These are phyloP conservation scores for Kurtzmaniella quercitrusa DNA, from an alignment of 1,139 yeast genomes.

Conservation along the genomic window DNA sequence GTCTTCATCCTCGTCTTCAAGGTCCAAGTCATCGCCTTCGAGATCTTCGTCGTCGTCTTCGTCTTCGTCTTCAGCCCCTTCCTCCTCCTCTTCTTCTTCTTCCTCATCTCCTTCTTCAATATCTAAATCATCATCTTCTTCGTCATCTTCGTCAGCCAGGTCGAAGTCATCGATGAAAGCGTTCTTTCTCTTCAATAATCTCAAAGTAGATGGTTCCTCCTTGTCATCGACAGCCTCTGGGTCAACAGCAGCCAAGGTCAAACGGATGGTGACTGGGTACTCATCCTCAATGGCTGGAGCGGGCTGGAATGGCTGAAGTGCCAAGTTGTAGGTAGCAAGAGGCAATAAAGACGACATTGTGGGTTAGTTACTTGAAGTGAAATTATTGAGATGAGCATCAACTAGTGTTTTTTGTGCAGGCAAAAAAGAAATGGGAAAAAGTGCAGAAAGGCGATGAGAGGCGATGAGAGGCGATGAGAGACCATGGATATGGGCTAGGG, in stretches of 20 bases:
- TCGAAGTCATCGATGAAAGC: slow-evolving; percentile 47
- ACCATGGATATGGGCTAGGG: no score
- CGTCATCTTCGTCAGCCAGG: slow-evolving; percentile 34
- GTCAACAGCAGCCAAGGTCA: slow-evolving; percentile 94
- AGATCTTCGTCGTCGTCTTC: slow-evolving; percentile 52
- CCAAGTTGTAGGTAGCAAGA: slow-evolving; percentile 79
- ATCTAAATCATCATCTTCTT: slow-evolving; percentile 49
- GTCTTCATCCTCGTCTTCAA: slow-evolving; percentile 43
- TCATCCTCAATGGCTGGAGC: slow-evolving; percentile 83
- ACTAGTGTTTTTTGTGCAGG: slow-evolving; percentile 1
- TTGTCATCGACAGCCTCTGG: slow-evolving; percentile 80
- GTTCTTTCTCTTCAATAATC: slow-evolving; percentile 74
- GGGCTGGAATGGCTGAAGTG: slow-evolving; percentile 81
- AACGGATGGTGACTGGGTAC: slow-evolving; percentile 81
- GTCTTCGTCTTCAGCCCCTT: slow-evolving; percentile 35
- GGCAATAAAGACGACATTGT: slow-evolving; percentile 71
- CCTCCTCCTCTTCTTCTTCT: slow-evolving; percentile 17
- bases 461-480: neutral
- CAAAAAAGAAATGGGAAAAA: neutral
- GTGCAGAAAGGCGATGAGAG: neutral
- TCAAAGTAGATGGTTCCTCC: slow-evolving; percentile 80
- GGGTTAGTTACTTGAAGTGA: slow-evolving; percentile 1
- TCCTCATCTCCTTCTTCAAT: slow-evolving; percentile 43
- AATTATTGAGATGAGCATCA: slow-evolving; percentile 2
- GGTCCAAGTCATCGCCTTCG: neutral